Evolutionary conservation across 768 basidiomycete species (phyloP).

Genomic region (Collybia nuda): DNA sequence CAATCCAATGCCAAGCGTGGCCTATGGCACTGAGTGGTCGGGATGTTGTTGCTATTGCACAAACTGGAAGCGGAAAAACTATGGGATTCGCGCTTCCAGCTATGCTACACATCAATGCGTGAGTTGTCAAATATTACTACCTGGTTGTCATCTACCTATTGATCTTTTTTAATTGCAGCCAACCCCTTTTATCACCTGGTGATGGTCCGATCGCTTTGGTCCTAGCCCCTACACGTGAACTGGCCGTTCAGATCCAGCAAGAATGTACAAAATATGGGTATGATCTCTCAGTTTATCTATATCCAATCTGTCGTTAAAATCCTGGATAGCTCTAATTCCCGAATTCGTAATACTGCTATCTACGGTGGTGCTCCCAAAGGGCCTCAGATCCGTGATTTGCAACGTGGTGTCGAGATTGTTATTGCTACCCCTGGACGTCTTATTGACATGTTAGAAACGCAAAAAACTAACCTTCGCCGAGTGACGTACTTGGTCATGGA

Average conservation of each 20-base stretch:
- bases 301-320: not conserved
- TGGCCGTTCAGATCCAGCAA: conserved; percentile 98
- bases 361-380: conserved; percentile 99
- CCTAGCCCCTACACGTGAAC: conserved; percentile 95
- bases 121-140: conserved; percentile 26
- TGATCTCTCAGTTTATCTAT: conserved; percentile 16
- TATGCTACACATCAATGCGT: conserved; percentile 99
- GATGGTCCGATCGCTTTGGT: conserved; percentile 98
- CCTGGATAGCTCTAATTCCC: conserved; percentile 69
- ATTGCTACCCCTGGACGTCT: conserved; percentile 99
- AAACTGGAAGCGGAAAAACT: conserved; percentile 98
- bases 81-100: conserved; percentile 98
- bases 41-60: conserved; percentile 95
- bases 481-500: conserved; percentile 99
- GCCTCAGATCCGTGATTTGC: conserved; percentile 95
- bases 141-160: conserved; percentile 9
- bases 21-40: conserved; percentile 96
- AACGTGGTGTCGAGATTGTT: conserved; percentile 95
- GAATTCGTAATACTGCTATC: conserved; percentile 97
- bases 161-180: conserved; percentile 45
- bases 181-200: conserved; percentile 89
- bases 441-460: conserved; percentile 97
- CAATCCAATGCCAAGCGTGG: conserved; percentile 99
- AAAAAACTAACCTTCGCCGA: conserved; percentile 94
- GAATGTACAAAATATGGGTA: conserved; percentile 98